Evolutionary conservation across 345 rosid species (phyloP).

Genomic region (Tarenaya hassleriana): DNA sequence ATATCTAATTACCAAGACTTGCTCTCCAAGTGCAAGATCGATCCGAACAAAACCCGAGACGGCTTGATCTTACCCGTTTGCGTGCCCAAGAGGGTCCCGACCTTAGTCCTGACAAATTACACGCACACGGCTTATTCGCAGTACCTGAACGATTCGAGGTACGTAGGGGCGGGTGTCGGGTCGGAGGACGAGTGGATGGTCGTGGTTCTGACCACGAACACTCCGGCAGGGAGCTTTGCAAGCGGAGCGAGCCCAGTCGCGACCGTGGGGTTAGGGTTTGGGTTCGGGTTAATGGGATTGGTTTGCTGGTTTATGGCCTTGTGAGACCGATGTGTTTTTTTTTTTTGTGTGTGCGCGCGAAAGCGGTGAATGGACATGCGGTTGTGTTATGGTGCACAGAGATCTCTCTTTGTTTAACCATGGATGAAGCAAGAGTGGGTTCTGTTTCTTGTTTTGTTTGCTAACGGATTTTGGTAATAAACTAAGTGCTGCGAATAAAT

Average conservation of each 20-base stretch:
- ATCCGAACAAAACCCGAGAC: conserved; percentile 45
- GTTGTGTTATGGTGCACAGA: too few species aligned
- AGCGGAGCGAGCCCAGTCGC: conserved; percentile 24
- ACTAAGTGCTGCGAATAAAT: too few species aligned
- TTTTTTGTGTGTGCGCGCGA: too few species aligned
- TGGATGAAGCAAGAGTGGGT: too few species aligned
- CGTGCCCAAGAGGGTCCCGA: conserved; percentile 49
- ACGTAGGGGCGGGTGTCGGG: conserved; percentile 53
- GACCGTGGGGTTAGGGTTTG: neutral
- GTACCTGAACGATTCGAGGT: conserved; percentile 54
- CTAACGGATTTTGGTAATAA: too few species aligned
- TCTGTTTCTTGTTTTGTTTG: too few species aligned
- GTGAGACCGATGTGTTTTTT: conserved; percentile 6
- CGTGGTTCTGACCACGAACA: conserved; percentile 40
- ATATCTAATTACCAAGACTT: conserved; percentile 34
- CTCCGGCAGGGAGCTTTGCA: conserved; percentile 41
- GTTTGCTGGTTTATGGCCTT: conserved; percentile 14
- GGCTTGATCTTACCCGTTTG: conserved; percentile 61
- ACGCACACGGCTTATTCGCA: conserved; percentile 44
- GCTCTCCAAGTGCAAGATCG: conserved; percentile 50
- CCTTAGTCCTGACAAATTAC: conserved; percentile 60
- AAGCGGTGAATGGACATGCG: too few species aligned
- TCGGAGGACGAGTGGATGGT: conserved; percentile 83
- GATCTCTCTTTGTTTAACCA: too few species aligned
- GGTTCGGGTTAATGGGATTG: conserved; percentile 18